These are phyloP conservation scores for Xanthoconium stramineum DNA, from an alignment of 768 basidiomycete species.

Conservation along the genomic window DNA sequence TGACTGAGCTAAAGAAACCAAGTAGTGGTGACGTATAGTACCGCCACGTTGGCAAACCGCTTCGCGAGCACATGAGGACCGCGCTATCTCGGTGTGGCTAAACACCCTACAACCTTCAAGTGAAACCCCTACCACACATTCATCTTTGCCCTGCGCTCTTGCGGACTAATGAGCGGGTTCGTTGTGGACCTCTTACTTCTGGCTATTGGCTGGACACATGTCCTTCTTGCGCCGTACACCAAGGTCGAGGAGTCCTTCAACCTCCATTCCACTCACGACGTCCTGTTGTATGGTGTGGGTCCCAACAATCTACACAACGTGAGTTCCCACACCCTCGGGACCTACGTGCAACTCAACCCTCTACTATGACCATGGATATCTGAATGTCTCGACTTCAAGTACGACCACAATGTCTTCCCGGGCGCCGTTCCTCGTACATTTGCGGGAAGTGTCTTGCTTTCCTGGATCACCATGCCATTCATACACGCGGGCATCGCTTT, in stretches of 20 bases:
- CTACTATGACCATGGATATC: background rate
- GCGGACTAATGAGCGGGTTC: constrained; percentile 15
- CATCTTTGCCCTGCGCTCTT: background rate
- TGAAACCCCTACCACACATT: background rate
- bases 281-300: constrained; percentile 69
- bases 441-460: constrained; percentile 69
- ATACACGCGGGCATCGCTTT: constrained; percentile 40
- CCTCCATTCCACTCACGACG: constrained; percentile 87
- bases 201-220: constrained; percentile 56
- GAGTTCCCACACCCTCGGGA: constrained; percentile 22
- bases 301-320: constrained; percentile 46
- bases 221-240: constrained; percentile 79
- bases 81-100: too few species aligned
- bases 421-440: constrained; percentile 91
- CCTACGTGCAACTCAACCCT: constrained; percentile 5
- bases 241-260: constrained; percentile 99
- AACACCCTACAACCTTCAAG: too few species aligned
- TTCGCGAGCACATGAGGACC: too few species aligned
- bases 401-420: constrained; percentile 86
- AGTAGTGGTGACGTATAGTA: too few species aligned
- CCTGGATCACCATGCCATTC: constrained; percentile 51
- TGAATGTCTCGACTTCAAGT: constrained; percentile 42
- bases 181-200: constrained; percentile 52
- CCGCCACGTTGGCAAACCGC: too few species aligned
- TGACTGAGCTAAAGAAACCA: background rate